Conservation (phyloP, 805 yeast genomes). For the Saccharomycopsis schoenii region DNA sequence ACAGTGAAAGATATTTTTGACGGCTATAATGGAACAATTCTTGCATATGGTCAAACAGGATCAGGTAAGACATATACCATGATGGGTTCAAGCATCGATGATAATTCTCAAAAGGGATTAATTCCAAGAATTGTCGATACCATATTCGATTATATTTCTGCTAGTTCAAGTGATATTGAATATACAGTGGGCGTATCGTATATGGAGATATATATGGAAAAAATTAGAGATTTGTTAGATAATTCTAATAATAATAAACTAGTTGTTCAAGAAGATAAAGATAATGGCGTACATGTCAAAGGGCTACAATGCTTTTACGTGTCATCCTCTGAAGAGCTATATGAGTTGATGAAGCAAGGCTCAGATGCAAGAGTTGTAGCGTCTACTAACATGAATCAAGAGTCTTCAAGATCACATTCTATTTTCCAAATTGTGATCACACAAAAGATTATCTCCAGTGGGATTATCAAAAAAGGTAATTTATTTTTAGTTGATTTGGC, state of each 20-base stretch:
- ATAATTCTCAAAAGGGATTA: slow-evolving; percentile 43
- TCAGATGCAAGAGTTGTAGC: slow-evolving; percentile 44
- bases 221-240: slow-evolving; percentile 59
- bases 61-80: slow-evolving; percentile 70
- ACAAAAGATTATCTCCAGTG: slow-evolving; percentile 48
- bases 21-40: slow-evolving; percentile 71
- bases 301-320: slow-evolving; percentile 60
- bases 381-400: slow-evolving; percentile 59
- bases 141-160: slow-evolving; percentile 46
- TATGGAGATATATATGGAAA: slow-evolving; percentile 77
- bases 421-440: slow-evolving; percentile 59
- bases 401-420: slow-evolving; percentile 73
- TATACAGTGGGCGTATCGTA: slow-evolving; percentile 60
- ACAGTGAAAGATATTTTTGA: slow-evolving; percentile 60
- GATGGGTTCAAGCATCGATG: slow-evolving; percentile 46
- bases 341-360: slow-evolving; percentile 50
- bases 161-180: slow-evolving; percentile 43
- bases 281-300: slow-evolving; percentile 58
- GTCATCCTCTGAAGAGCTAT: slow-evolving; percentile 47
- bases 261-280: slow-evolving; percentile 53
- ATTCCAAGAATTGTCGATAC: slow-evolving; percentile 64
- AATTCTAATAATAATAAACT: slow-evolving; percentile 28
- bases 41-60: slow-evolving; percentile 76
- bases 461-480: slow-evolving; percentile 50
- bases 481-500: slow-evolving; percentile 20